Evolutionary conservation across 2,329 filamentous ascomycete genomes (phyloP), one percentile per base, ranked within the genome.

Genomic region (Alternaria novae-zelandiae): DNA sequence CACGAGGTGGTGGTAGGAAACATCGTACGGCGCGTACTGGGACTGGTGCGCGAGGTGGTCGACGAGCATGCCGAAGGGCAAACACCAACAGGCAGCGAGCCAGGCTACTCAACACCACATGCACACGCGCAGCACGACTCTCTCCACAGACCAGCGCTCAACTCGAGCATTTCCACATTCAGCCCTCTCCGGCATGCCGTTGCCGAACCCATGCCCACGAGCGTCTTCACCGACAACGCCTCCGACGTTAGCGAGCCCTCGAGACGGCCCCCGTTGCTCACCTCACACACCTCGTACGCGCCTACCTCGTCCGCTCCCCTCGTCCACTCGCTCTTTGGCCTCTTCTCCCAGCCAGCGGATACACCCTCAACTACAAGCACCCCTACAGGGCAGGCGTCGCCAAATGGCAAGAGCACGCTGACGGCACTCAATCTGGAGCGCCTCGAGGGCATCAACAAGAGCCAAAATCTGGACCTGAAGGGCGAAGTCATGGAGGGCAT

Each of bases 401-500:
- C 87, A 1, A 81, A 82, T 43, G 81, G 82, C 82, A 79, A 74
- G 57, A 71, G 70, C 64, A 71, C 76, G 30, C 67, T 79, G 41
- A 76, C 77, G 26, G 67, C 78, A 9, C 67, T 74, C 15, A 79
- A 79, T 50, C 67, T 80, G 17, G 76, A 80, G 59, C 73, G 83
- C 75, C 68, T 81, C 71, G 56, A 70, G 20, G 77, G 78, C 25
- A 80, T 85, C 12, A 78, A 79, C 68, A 73, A 67, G 62, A 74
- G 69, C 53, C 66, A 71, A 83, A 57, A 68, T 41, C 87, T 91
- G 64, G 91, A 96, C 66, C 85, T 98, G 62, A 91, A 94, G 64
- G 93, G 93, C 13, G 96, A 98, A 80, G 91, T 98, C 25, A 90
- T 97, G 69, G 92, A 96, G 72, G 96, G 94, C 45, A 97, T 99